Base-by-base conservation (phyloP, 2,329 filamentous ascomycete genomes). In the Neofusicoccum laricinum region DNA sequence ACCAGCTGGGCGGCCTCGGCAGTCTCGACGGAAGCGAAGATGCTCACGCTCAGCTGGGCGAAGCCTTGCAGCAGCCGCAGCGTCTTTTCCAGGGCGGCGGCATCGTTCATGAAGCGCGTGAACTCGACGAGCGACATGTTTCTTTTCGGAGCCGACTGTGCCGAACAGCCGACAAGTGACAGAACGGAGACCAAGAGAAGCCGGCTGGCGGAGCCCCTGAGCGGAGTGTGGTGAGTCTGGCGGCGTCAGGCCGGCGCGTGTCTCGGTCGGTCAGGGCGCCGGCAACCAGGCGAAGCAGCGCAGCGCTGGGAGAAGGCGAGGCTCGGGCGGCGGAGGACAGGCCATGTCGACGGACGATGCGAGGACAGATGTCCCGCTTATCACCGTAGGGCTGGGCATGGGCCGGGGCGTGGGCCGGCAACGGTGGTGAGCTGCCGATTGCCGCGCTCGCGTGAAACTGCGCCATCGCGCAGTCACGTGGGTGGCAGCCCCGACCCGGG, bases 31-130 rank as follows among this genome's bases (percentile, higher is more conserved):
- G 53, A 21, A 6, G 53, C 63, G 17, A 64, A 53, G 10, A 64
- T 25, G 46, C 63, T 64, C 36, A 55, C 40, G 36, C 25, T 57
- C 30, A 64, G 55, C 25, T 64, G 63, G 19, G 63, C 46, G 30
- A 64, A 21, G 45, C 63, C 63, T 32, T 64, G 63, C 46, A 64
- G 40, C 2, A 59, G 36, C 10, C 55, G 53, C 34, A 64, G 38
- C 10, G 55, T 45, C 46, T 64, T 64, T 17, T 64, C 63, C 34
- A 64, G 48, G 11, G 53, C 63, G 2, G 63, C 63, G 25, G 63
- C 63, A 46, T 64, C 55, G 53, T 64, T 64, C 53, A 64, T 61
- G 46, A 64, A 64, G 19, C 49, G 45, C n/a, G 63, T 64, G 53
- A 64, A 64, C 6, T 59, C 45, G 46, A 64, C 25, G 53, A 64